A percentile compares a stretch with the other conserved stretches of the same genome.
Conservation (phyloP, 2,329 filamentous ascomycete species). For the Ceratocystis ficicola region DNA sequence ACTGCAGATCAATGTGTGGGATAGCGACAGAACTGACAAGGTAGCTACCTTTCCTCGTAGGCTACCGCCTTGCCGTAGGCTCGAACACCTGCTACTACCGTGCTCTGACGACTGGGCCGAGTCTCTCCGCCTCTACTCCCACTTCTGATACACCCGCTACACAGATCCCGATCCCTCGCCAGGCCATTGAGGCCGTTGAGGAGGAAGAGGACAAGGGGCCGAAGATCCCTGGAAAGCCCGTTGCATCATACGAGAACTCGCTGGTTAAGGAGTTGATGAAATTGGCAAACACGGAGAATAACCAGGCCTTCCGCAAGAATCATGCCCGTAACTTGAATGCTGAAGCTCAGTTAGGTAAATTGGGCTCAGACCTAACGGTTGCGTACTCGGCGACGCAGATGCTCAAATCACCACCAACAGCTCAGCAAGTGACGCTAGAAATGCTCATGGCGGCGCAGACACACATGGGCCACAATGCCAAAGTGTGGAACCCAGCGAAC, state of each 20-base stretch:
- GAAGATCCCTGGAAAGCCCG: slow-evolving; percentile 19
- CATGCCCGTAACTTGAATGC: background rate
- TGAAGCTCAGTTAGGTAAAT: slow-evolving; percentile 2
- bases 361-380: slow-evolving; percentile 37
- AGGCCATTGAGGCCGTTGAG: background rate
- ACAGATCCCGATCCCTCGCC: slow-evolving; percentile 3
- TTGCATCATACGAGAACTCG: slow-evolving; percentile 20
- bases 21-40: background rate
- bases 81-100: slow-evolving; percentile 10
- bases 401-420: slow-evolving; percentile 58
- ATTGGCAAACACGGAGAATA: slow-evolving; percentile 18
- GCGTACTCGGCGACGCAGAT: slow-evolving; percentile 56
- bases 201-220: slow-evolving; percentile 8
- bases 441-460: slow-evolving; percentile 76
- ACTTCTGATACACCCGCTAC: background rate
- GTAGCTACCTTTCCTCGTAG: slow-evolving; percentile 3
- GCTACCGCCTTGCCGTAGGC: slow-evolving; percentile 15
- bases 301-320: slow-evolving; percentile 13
- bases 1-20: background rate
- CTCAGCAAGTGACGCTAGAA: slow-evolving; percentile 77
- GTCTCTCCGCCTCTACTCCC: background rate
- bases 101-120: slow-evolving; percentile 10
- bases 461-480: slow-evolving; percentile 82
- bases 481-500: slow-evolving; percentile 90
- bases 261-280: slow-evolving; percentile 19